A percentile compares a stretch with the other conserved stretches of the same genome.
Conservation (phyloP, 2,329 filamentous ascomycete species). For the Aspergillus jensenii region DNA sequence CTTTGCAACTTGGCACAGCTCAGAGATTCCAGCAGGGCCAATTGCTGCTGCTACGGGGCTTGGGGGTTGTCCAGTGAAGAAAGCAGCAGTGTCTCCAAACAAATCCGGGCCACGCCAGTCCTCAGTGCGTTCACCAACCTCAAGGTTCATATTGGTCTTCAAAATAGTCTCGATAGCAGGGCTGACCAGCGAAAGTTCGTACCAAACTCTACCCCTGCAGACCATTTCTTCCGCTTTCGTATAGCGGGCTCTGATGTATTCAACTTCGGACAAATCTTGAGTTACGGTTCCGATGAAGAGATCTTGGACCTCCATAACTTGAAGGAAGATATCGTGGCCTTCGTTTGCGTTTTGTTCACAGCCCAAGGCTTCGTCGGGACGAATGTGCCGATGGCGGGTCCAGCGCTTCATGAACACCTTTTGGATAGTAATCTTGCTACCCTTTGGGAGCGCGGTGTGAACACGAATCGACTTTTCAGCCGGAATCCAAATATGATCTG, state of each 20-base stretch:
- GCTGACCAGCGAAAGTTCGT: constrained; percentile 40
- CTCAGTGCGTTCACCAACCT: constrained; percentile 34
- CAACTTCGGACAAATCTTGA: constrained; percentile 18
- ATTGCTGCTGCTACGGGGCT: constrained; percentile 26
- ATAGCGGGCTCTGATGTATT: constrained; percentile 30
- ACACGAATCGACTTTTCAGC: constrained; percentile 30
- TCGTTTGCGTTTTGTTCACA: not conserved
- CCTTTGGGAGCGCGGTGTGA: constrained; percentile 25
- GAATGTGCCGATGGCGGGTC: constrained; percentile 30
- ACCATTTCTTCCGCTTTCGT: constrained; percentile 28
- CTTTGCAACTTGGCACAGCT: constrained; percentile 33
- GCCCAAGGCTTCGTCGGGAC: constrained; percentile 2
- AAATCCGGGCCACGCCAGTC: constrained; percentile 32
- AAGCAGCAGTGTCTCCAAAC: constrained; percentile 26
- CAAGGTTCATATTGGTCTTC: constrained; percentile 30
- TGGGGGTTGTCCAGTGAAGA: constrained; percentile 12
- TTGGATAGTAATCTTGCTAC: constrained; percentile 25
- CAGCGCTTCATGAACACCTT: constrained; percentile 37
- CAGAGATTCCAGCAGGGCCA: constrained; percentile 25
- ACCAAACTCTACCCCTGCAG: constrained; percentile 36
- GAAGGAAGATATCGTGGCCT: constrained; percentile 29
- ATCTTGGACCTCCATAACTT: constrained; percentile 41
- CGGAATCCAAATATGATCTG: constrained; percentile 35
- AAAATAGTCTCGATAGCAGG: constrained; percentile 35
- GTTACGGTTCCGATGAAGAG: constrained; percentile 25